Evolutionary conservation across 805 yeast species (phyloP).

Genomic region (Blastobotrys muscicola): DNA sequence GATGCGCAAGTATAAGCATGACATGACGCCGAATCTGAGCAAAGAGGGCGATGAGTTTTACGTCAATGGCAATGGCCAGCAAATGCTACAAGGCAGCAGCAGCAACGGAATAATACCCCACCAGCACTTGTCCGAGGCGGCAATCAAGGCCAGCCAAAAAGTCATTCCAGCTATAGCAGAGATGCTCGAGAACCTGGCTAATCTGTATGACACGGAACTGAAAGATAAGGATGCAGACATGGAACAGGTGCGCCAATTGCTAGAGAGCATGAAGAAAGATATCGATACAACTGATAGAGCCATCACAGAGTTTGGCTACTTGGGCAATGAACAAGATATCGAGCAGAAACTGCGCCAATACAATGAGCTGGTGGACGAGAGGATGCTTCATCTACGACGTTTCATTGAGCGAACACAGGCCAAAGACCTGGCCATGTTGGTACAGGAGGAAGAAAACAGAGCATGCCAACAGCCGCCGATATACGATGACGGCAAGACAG

Average conservation of each 20-base stretch:
- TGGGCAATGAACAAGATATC: constrained; percentile 24
- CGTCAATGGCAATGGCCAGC: not conserved
- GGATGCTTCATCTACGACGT: constrained; percentile 27
- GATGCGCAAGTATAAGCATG: too few relatives aligned
- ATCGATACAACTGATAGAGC: constrained; percentile 28
- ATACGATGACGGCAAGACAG: constrained; percentile 9
- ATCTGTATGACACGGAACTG: constrained; percentile 47
- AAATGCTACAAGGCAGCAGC: not conserved
- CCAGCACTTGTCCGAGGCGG: constrained; percentile 45
- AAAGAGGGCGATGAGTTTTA: too few relatives aligned
- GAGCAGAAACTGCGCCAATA: constrained; percentile 13
- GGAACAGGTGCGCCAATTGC: constrained; percentile 37
- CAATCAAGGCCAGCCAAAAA: constrained; percentile 42
- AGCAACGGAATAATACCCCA: constrained; percentile 6
- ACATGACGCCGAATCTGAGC: too few relatives aligned
- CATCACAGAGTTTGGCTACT: constrained; percentile 24
- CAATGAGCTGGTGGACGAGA: constrained; percentile 8
- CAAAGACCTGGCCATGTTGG: constrained; percentile 46
- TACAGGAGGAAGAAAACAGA: constrained; percentile 42
- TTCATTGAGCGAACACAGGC: constrained; percentile 60
- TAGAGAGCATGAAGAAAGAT: constrained; percentile 34
- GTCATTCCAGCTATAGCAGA: constrained; percentile 30
- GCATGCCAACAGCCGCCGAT: constrained; percentile 1
- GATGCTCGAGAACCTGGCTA: constrained; percentile 29
- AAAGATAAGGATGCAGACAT: constrained; percentile 45